Conservation (phyloP, 2,329 filamentous ascomycete species). For the Trichoderma cornu-damae region DNA sequence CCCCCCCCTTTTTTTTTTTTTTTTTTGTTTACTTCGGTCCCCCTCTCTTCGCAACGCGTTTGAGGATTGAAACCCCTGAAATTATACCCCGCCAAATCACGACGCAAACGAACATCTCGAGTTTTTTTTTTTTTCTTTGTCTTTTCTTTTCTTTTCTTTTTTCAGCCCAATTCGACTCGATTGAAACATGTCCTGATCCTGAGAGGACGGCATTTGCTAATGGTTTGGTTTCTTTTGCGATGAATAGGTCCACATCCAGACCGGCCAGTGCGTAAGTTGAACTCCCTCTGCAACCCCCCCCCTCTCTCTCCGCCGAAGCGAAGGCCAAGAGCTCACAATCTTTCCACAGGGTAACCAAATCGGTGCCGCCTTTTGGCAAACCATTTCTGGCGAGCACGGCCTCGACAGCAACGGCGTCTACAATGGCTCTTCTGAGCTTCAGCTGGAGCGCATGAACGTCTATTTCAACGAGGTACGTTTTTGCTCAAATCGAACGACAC, state of each 20-base stretch:
- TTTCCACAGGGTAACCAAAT: slow-evolving; percentile 95
- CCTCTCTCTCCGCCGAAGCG: not conserved
- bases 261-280: slow-evolving; percentile 88
- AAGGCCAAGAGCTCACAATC: slow-evolving; percentile 34
- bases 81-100: slow-evolving; percentile 32
- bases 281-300: slow-evolving; percentile 7
- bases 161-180: slow-evolving; percentile 2
- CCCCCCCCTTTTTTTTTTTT: not conserved
- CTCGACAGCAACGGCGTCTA: slow-evolving; percentile 98
- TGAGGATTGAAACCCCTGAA: slow-evolving; percentile 33
- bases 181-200: not conserved
- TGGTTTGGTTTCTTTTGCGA: slow-evolving; percentile 40
- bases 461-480: slow-evolving; percentile 76
- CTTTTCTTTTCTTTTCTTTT: no score
- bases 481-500: not conserved
- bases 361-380: slow-evolving; percentile 99
- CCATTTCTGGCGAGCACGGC: slow-evolving; percentile 85
- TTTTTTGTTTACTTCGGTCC: slow-evolving; percentile 10
- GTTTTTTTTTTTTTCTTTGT: no score
- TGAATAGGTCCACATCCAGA: slow-evolving; percentile 97
- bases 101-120: not conserved
- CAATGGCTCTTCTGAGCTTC: slow-evolving; percentile 96
- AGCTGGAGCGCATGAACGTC: slow-evolving; percentile 99
- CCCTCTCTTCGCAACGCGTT: slow-evolving; percentile 36
- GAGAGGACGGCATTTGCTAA: slow-evolving; percentile 45